Percentiles rank a stretch among this genome's conserved stretches.
phyloP scores from a whole-genome alignment of 495 filamentous ascomycete species.

The Chlorociboria aeruginascens region DNA sequence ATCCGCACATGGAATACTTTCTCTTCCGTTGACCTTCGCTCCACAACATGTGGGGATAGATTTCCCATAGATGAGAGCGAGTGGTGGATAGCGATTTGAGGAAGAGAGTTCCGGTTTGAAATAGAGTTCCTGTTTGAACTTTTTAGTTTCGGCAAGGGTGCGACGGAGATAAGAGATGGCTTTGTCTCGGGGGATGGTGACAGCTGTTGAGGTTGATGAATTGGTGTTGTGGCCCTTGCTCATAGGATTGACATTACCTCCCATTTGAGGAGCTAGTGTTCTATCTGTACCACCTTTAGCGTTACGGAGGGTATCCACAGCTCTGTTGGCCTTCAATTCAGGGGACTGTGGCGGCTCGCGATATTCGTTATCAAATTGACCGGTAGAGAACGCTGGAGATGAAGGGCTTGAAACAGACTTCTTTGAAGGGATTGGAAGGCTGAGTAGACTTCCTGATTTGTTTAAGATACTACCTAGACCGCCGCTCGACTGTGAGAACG shows the following conservation, averaged over 20 bases:
- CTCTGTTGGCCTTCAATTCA: conserved; percentile 16
- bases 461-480: conserved; percentile 14
- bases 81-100: conserved; percentile 65
- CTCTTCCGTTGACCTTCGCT: conserved; percentile 53
- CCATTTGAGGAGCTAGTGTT: conserved; percentile 37
- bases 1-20: conserved; percentile 61
- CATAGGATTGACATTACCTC: conserved; percentile 22
- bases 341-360: neutral
- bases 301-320: conserved; percentile 17
- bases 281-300: conserved; percentile 27
- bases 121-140: conserved; percentile 62
- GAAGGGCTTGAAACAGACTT: conserved; percentile 5
- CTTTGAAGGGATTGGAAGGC: conserved; percentile 18
- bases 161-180: conserved; percentile 59
- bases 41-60: conserved; percentile 74
- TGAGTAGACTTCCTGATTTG: conserved; percentile 6
- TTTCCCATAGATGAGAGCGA: conserved; percentile 81
- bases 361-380: neutral
- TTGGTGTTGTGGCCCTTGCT: conserved; percentile 15
- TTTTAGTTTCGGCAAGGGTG: conserved; percentile 55
- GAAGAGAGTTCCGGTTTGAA: conserved; percentile 46
- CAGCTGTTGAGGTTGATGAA: conserved; percentile 26
- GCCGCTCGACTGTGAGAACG: conserved; percentile 8
- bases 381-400: neutral
- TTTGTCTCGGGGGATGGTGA: conserved; percentile 20